These are phyloP conservation scores for Ceratocystis destructans DNA, from an alignment of 2,329 filamentous ascomycete genomes.

Conservation along the genomic window DNA sequence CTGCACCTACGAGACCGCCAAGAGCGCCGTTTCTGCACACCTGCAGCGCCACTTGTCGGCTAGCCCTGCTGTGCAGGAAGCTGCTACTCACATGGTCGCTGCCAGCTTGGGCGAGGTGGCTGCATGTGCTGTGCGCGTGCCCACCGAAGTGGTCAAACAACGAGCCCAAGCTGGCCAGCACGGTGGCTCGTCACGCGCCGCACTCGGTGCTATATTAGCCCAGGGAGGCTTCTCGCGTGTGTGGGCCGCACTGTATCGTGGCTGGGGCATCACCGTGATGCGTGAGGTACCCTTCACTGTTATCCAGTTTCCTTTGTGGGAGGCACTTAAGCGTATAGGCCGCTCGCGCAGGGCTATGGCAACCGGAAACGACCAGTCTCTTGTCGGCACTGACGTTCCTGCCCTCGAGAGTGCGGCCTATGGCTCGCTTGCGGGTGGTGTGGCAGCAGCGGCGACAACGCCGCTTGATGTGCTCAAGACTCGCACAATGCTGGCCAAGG, in stretches of 20 bases:
- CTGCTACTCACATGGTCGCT: conserved; percentile 57
- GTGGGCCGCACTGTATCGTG: conserved; percentile 75
- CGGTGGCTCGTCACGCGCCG: conserved; percentile 51
- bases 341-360: conserved; percentile 29
- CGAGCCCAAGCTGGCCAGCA: conserved; percentile 79
- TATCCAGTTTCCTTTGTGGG: conserved; percentile 95
- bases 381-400: conserved; percentile 36
- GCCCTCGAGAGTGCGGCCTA: conserved; percentile 72
- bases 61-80: conserved; percentile 26
- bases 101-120: conserved; percentile 79
- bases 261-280: conserved; percentile 84
- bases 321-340: conserved; percentile 68
- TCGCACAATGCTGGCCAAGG: conserved; percentile 75
- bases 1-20: conserved; percentile 67
- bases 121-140: conserved; percentile 82
- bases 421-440: conserved; percentile 67
- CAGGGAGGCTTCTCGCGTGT: conserved; percentile 42
- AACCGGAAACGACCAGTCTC: background rate
- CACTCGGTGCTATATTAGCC: conserved; percentile 55
- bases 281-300: conserved; percentile 95
- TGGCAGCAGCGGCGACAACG: conserved; percentile 80
- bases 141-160: conserved; percentile 95
- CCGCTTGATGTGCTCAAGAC: conserved; percentile 96
- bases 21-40: conserved; percentile 23
- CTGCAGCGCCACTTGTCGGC: conserved; percentile 20